Conservation (phyloP, 1,139 yeast species). For the Geotrichum australiense region DNA sequence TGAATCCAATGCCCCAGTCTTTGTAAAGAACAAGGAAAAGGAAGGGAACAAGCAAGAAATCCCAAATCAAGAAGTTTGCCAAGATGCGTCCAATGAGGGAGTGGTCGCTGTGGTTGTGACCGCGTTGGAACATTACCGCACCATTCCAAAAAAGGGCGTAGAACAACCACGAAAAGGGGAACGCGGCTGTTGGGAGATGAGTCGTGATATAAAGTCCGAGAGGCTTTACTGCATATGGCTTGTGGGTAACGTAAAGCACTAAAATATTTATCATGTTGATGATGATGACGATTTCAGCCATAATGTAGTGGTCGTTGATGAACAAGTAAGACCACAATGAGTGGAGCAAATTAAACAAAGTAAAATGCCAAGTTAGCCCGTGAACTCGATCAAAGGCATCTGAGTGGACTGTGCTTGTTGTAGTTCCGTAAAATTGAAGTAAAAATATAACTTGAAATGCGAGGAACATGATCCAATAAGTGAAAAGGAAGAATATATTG, state of each 20-base stretch:
- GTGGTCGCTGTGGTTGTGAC: slow-evolving; percentile 40
- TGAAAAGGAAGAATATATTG: slow-evolving; percentile 44
- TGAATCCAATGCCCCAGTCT: slow-evolving; percentile 67
- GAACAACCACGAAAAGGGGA: slow-evolving; percentile 69
- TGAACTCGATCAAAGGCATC: not conserved
- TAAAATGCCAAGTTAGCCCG: slow-evolving; percentile 53
- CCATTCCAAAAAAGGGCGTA: slow-evolving; percentile 80
- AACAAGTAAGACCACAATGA: slow-evolving; percentile 59
- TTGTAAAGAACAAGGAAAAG: slow-evolving; percentile 50
- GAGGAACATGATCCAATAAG: slow-evolving; percentile 53
- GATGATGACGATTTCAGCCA: slow-evolving; percentile 51
- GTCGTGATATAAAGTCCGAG: slow-evolving; percentile 47
- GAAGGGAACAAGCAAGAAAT: slow-evolving; percentile 59
- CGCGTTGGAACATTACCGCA: slow-evolving; percentile 48
- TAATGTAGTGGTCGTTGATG: slow-evolving; percentile 46
- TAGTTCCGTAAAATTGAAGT: slow-evolving; percentile 42
- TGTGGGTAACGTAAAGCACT: slow-evolving; percentile 51
- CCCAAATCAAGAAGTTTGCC: slow-evolving; percentile 74
- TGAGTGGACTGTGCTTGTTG: not conserved
- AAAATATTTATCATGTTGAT: slow-evolving; percentile 53
- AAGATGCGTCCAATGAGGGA: slow-evolving; percentile 54
- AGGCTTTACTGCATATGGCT: slow-evolving; percentile 52
- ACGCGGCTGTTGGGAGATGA: slow-evolving; percentile 58
- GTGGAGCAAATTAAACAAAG: slow-evolving; percentile 51
- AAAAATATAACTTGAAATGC: slow-evolving; percentile 50